These are phyloP conservation scores for Tulasnella sp. DNA, from an alignment of 768 basidiomycete species.

Conservation along the genomic window DNA sequence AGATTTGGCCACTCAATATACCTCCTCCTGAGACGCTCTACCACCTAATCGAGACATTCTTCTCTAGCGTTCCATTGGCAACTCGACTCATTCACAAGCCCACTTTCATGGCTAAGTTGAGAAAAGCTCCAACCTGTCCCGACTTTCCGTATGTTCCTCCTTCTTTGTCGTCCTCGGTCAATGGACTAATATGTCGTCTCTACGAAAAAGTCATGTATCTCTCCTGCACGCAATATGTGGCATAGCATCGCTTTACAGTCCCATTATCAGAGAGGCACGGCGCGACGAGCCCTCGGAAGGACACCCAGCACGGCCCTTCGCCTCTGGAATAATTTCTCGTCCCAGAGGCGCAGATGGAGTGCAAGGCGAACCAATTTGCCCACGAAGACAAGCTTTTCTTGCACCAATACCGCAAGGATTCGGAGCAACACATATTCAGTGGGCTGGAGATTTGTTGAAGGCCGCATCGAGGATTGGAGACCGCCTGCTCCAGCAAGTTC, in stretches of 20 bases:
- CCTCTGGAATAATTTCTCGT: background rate
- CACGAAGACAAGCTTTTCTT: background rate
- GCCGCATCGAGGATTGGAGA: background rate
- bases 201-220: background rate
- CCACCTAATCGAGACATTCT: conserved; percentile 20
- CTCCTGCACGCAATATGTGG: conserved; percentile 21
- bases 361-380: background rate
- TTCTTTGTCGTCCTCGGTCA: background rate
- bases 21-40: conserved; percentile 12
- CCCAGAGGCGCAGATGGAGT: background rate
- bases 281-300: background rate
- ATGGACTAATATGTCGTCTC: background rate
- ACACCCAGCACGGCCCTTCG: background rate
- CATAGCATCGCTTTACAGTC: conserved; percentile 17
- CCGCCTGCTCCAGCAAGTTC: background rate
- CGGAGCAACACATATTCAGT: background rate
- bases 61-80: conserved; percentile 12
- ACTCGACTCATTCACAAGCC: conserved; percentile 16
- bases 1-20: conserved; percentile 6
- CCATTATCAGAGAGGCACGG: background rate
- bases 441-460: background rate
- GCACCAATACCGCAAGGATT: background rate
- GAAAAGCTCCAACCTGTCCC: conserved; percentile 5
- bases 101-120: conserved; percentile 16
- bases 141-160: conserved; percentile 1